phyloP scores from a whole-genome alignment of 1,284 basidiomycete genomes.

The Irpex sp. region DNA sequence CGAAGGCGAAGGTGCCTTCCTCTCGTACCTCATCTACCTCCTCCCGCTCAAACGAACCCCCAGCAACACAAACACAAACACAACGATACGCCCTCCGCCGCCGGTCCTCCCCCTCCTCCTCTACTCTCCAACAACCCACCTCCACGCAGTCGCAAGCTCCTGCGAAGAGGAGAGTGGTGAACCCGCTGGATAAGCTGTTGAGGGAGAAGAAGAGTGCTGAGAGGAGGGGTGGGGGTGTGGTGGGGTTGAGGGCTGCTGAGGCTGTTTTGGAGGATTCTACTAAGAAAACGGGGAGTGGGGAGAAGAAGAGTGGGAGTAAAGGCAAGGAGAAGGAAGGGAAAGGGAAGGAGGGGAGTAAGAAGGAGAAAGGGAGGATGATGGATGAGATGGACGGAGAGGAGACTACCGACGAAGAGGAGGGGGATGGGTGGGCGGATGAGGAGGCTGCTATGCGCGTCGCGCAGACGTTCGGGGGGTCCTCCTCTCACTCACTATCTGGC shows the following conservation, averaged over 20 bases:
- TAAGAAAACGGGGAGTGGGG: no score
- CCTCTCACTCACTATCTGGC: no score
- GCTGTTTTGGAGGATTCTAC: slow-evolving; percentile 16
- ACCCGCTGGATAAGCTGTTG: slow-evolving; percentile 44
- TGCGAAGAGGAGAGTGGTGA: neutral
- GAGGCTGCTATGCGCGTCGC: slow-evolving; percentile 33
- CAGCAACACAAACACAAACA: slow-evolving; percentile 6
- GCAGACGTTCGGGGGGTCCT: neutral
- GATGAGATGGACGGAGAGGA: slow-evolving; percentile 23
- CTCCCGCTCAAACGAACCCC: neutral
- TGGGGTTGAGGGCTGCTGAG: slow-evolving; percentile 16
- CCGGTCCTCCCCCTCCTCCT: slow-evolving; percentile 5
- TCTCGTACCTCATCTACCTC: neutral
- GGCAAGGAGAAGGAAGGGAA: no score
- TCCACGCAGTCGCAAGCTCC: neutral
- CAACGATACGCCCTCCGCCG: slow-evolving; percentile 19
- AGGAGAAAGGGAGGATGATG: neutral
- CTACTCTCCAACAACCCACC: neutral
- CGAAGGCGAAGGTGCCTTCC: no score
- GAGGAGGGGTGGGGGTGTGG: slow-evolving; percentile 19
- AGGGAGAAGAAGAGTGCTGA: slow-evolving; percentile 25
- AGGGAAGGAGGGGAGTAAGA: no score
- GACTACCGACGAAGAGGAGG: slow-evolving; percentile 31
- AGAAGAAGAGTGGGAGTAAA: no score
- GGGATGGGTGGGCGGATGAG: slow-evolving; percentile 31